Conservation (phyloP, 441 rosid genomes). For the Croton laevigatus region DNA sequence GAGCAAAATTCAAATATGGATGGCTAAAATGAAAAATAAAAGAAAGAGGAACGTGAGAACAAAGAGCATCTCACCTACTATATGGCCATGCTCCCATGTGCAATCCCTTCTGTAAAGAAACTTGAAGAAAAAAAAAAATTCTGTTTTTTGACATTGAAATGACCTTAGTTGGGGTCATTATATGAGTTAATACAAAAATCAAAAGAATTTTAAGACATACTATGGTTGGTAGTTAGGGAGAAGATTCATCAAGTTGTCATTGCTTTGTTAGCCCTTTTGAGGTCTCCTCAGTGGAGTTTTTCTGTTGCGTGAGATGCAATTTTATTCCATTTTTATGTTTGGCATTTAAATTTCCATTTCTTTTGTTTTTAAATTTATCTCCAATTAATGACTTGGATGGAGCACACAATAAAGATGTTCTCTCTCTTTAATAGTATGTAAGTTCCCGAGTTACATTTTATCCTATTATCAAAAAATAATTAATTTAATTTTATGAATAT, state of each 20-base stretch:
- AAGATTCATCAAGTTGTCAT: slow-evolving; percentile 40
- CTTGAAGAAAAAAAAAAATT: slow-evolving; percentile 28
- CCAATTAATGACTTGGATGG: no score
- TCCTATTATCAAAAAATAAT: no score
- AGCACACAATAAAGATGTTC: no score
- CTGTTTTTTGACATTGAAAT: slow-evolving; percentile 59
- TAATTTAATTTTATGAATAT: no score
- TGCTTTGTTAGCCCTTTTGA: slow-evolving; percentile 39
- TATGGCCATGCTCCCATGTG: slow-evolving; percentile 82
- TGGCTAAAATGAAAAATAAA: not conserved
- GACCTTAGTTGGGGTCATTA: slow-evolving; percentile 55
- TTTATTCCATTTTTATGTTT: no score
- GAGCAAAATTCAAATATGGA: no score
- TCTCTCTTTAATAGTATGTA: no score
- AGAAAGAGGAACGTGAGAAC: slow-evolving; percentile 36
- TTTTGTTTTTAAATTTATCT: no score
- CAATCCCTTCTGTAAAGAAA: slow-evolving; percentile 87
- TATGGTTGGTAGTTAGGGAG: slow-evolving; percentile 80
- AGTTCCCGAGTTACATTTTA: no score
- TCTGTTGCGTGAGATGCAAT: no score
- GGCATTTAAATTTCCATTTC: no score
- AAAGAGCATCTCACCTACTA: slow-evolving; percentile 62
- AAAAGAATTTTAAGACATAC: slow-evolving; percentile 28
- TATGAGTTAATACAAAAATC: slow-evolving; percentile 14
- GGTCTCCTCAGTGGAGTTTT: slow-evolving; percentile 27